A percentile compares a stretch with the other conserved stretches of the same genome.
Evolutionary conservation across 352 stramenopile species (phyloP).

Genomic region (Globisporangium ultimum): DNA sequence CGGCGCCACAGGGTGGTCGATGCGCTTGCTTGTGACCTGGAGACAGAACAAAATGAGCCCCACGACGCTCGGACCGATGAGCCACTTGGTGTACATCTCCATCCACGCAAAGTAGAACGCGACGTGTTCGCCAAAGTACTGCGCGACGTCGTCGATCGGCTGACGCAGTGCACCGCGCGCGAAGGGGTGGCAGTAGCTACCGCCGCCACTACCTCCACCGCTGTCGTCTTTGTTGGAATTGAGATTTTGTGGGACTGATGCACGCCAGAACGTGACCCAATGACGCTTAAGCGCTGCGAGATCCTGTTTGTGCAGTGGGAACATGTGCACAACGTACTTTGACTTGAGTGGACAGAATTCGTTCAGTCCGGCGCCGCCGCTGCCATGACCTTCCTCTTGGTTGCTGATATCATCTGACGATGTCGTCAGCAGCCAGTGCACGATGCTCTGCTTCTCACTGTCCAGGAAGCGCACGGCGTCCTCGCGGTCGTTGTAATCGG

Average conservation of each 20-base stretch:
- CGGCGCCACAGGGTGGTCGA: conserved; percentile 78
- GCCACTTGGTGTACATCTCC: conserved; percentile 89
- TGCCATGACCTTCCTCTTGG: not conserved
- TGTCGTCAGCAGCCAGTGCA: conserved; percentile 58
- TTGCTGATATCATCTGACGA: conserved; percentile 16
- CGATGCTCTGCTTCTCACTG: conserved; percentile 81
- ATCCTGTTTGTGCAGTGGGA: conserved; percentile 87
- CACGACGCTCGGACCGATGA: conserved; percentile 73
- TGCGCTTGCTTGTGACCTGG: conserved; percentile 52
- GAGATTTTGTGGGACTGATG: not conserved
- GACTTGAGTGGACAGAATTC: conserved; percentile 59
- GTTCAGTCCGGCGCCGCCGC: conserved; percentile 60
- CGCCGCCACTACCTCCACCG: not conserved
- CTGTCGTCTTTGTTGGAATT: not conserved
- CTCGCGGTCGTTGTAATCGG: conserved; percentile 45
- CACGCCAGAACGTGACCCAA: conserved; percentile 85
- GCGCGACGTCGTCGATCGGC: conserved; percentile 80
- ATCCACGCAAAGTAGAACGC: conserved; percentile 94
- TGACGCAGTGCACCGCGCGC: conserved; percentile 40
- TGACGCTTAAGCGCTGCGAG: conserved; percentile 46
- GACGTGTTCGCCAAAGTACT: conserved; percentile 90
- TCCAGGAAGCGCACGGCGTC: conserved; percentile 63
- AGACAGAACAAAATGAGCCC: conserved; percentile 69
- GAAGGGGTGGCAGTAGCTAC: conserved; percentile 3
- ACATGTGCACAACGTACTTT: conserved; percentile 79